A percentile compares a stretch with the other conserved stretches of the same genome.
These are phyloP conservation scores for Termitomyces titanicus DNA, from an alignment of 768 basidiomycete species.

Conservation along the genomic window DNA sequence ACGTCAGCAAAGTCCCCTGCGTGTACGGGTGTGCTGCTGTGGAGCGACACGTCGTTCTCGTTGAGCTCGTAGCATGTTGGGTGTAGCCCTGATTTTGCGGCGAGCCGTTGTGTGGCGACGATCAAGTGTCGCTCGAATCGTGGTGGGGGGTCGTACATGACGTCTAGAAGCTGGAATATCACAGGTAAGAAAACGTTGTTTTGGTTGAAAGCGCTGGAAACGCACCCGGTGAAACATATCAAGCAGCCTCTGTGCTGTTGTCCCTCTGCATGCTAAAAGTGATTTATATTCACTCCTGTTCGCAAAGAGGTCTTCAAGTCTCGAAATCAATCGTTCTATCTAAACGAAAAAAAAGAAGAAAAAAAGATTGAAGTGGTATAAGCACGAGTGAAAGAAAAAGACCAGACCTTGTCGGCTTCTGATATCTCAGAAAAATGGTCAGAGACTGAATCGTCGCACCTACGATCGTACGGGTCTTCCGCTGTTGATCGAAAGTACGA, in stretches of 20 bases:
- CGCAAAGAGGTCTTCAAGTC: conserved; percentile 2
- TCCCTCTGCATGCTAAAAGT: not conserved
- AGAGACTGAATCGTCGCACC: not conserved
- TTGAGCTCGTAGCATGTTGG: not conserved
- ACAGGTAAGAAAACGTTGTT: too few species aligned
- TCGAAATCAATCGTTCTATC: conserved; percentile 1
- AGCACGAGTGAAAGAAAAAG: not conserved
- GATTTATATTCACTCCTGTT: not conserved
- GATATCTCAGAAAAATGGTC: conserved; percentile 2
- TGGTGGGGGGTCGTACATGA: conserved; percentile 2
- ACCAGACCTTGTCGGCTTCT: conserved; percentile 2
- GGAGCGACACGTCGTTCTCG: not conserved
- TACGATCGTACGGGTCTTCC: not conserved
- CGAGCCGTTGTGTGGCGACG: conserved; percentile 3
- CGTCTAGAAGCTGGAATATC: conserved; percentile 1
- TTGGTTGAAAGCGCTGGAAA: not conserved
- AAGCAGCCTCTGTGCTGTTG: not conserved
- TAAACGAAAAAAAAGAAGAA: too few species aligned
- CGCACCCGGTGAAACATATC: conserved; percentile 7
- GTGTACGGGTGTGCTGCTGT: not conserved
- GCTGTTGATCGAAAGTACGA: conserved; percentile 1
- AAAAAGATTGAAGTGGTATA: too few species aligned
- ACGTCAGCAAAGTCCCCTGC: not conserved
- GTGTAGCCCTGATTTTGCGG: not conserved
- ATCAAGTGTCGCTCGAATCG: conserved; percentile 2